Evolutionary conservation across 176 grass and related monocot species (phyloP), one percentile per base, ranked within the genome.

Genomic region (Raddia guianensis): DNA sequence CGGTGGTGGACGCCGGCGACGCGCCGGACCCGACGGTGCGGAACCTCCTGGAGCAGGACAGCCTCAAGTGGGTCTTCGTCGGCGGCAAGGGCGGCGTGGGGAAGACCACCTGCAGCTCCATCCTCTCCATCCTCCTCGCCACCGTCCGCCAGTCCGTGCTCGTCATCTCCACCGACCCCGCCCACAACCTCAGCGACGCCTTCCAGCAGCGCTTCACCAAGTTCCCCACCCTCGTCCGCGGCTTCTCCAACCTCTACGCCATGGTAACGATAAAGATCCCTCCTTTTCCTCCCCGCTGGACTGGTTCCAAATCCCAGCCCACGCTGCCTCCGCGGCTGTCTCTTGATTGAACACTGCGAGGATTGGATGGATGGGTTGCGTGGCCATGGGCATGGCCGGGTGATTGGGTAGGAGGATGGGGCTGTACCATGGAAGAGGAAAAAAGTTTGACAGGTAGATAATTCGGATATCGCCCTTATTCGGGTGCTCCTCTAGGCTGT

Each of bases 191-290:
- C 80, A 96, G 93, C 89, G 97, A 99, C 84, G 93, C 97, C 51
- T 99, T 99, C 85, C 91, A 99, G 84, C 97, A 99, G 82, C 92
- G 97, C 63, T 99, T 99, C 82, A 96, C 97, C 88, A 96, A 96
- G 89, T 91, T 99, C 91, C 97, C 97, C 87, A 99, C 97, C 62
- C 93, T 95, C 81, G 93, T 99, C 68, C 83, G 89, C 61, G 97
- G 97, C 69, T 99, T 99, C 88, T 75, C 89, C 79, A 99, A 99
- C 51, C 92, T 99, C 76, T 99, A 88, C 72, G 97, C 97, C 71
- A 99, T 99, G 97, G 97, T 99, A 81, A 37, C 12, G 27, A 35
- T 27, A 40, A 48, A 49, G 4, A n/a, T n/a, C 37, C 9, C 5
- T 10, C 13, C 16, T 51, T 21, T 72, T 12, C 18, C 51, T 12